Evolutionary conservation across 1,284 basidiomycete species (phyloP), one percentile per base, ranked within the genome.

Genomic region (Tetrapyrgos nigripes): DNA sequence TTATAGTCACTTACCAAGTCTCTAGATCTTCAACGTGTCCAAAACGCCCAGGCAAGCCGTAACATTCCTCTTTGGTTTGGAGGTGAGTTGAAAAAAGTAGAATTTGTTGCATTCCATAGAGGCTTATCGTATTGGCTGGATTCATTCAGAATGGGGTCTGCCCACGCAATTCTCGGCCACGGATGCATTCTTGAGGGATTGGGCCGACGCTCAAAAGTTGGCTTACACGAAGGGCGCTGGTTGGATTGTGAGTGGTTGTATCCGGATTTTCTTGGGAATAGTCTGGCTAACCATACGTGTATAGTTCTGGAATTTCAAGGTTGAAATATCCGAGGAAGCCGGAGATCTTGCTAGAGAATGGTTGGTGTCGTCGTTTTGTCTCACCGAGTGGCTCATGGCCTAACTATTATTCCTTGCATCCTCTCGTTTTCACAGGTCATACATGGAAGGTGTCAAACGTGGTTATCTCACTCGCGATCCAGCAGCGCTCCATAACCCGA

Each of bases 141-240:
- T 71, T 78, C 78, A 51, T 78, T 10, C 79, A 72, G 89, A 92
- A 78, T 93, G 91, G 89, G 82, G 82, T 9, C 76, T 93, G 19
- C 72, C 88, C 2, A 90, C 89, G 1, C 80, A 91, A 61, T 92
- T 91, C 71, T 62, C 73, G 27, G 84, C 88, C 2, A 83, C 84
- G 1, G 81, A 90, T 53, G 79, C 70, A 1, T 92, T 92, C 77
- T 70, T 91, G 35, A 63, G 59, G 52, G 74, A 87, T 64, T 92
- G 89, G 89, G 90, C 88, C n/a, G 90, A 93, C 65, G 88, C 91
- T 27, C 90, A 92, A 72, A 92, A 92, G 70, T 73, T 85, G 44
- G 76, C 81, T 0, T 92, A 89, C 60, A 80, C 79, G 55, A 70
- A 88, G 65, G 82, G 82, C 35, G 80, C 80, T 2, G 90, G 90